Percentiles rank a stretch among this genome's conserved stretches.
Conservation (phyloP, 139 green algal species). For the Coccomyxa sp. region DNA sequence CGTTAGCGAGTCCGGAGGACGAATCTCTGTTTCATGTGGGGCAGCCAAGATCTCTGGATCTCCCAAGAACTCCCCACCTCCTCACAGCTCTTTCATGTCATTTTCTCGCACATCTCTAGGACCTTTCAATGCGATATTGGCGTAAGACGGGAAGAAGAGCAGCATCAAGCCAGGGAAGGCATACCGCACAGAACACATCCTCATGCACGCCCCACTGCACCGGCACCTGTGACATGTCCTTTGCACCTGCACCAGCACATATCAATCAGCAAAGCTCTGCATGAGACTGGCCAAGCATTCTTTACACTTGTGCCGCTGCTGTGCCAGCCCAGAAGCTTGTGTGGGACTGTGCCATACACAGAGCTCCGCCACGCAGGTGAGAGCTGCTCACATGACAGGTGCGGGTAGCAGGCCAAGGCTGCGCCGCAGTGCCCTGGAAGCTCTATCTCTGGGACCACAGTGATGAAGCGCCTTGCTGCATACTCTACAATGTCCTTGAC, state of each 20-base stretch:
- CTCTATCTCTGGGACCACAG: conserved; percentile 65
- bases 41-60: background rate
- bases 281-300: background rate
- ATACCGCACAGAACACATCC: conserved; percentile 64
- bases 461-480: conserved; percentile 44
- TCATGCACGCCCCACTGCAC: conserved; percentile 57
- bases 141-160: too few species aligned
- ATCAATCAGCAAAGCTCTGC: background rate
- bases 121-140: too few species aligned
- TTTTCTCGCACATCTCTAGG: too few species aligned
- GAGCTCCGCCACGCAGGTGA: too few species aligned
- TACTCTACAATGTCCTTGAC: conserved; percentile 45
- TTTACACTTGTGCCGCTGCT: background rate
- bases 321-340: background rate
- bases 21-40: too few species aligned
- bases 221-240: conserved; percentile 40
- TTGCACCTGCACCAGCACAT: conserved; percentile 20
- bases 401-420: conserved; percentile 56
- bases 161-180: background rate
- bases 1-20: too few species aligned
- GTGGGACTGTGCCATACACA: background rate
- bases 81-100: too few species aligned
- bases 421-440: conserved; percentile 60
- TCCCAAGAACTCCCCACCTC: too few species aligned
- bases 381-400: conserved; percentile 26